Base-by-base conservation (phyloP, 768 basidiomycete genomes). In the Phaffia australis region DNA sequence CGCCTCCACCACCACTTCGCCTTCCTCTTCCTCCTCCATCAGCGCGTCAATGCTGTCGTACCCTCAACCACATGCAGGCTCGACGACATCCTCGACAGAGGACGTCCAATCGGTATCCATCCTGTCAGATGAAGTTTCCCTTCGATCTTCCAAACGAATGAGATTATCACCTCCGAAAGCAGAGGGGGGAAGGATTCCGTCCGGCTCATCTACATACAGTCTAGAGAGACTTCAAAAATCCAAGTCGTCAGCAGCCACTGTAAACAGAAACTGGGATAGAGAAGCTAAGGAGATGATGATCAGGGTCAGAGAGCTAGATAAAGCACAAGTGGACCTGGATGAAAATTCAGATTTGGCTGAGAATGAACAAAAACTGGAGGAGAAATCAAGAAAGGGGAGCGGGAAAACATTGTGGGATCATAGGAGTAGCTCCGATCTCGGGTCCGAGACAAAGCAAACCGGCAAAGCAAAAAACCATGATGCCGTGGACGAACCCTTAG, bases 111-210 rank as follows among this genome's bases (percentile, higher is more conserved):
- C 14, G 46, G 8, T 51, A 63, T 27, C 35, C 11, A 42, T 42
- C 35, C 11, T 42, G 11, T 42, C 35, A 42, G 55, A 54, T 27
- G 63, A 49, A 32, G 55, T 56, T 49, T 59, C 54, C 58, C 63
- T 65, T 19, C 64, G 62, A 55, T 55, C 32, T 57, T 56, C 51
- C 35, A 91, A 92, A 75, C 84, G 88, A 60, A 80, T 91, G 66
- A 87, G 86, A 71, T 81, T 91, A 27, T 89, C 85, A 71, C 85
- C 87, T 1, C 18, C 65, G 55, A 46, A 8, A 32, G 64, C 47
- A n/a, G 25, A 61, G 48, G 62, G 56, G 54, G 68, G 64, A 50
- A 58, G 68, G 42, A 60, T 64, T 23, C 21, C 57, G 29, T 69
- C 46, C 21, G 63, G 69, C 11, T 68, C 71, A 46, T 64, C 60